These are phyloP conservation scores for Neohortaea acidophila DNA, from an alignment of 495 filamentous ascomycete genomes.

Conservation along the genomic window DNA sequence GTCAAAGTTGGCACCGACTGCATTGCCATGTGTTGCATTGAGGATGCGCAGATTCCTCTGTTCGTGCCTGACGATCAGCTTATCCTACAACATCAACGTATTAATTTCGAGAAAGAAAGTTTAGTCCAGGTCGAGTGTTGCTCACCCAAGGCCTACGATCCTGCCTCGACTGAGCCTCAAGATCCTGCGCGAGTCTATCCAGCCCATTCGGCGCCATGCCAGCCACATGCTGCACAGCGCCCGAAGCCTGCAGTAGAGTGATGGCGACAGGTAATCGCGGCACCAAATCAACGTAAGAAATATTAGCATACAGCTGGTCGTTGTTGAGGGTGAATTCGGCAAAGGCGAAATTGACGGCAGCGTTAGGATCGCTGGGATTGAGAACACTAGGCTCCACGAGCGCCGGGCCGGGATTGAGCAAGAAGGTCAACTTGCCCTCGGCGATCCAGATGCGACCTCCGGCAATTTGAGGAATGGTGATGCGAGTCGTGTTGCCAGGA, in stretches of 20 bases:
- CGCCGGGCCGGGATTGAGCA: constrained; percentile 52
- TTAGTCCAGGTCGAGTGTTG: no score
- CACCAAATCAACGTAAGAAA: constrained; percentile 62
- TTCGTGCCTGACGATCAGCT: constrained; percentile 40
- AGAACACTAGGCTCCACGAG: constrained; percentile 57
- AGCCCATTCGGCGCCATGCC: constrained; percentile 46
- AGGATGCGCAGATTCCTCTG: constrained; percentile 45
- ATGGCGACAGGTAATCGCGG: constrained; percentile 46
- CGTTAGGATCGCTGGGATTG: constrained; percentile 51
- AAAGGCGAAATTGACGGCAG: constrained; percentile 50
- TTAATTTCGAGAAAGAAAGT: no score
- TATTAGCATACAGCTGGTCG: constrained; percentile 56
- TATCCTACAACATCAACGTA: no score
- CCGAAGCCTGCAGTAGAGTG: constrained; percentile 38
- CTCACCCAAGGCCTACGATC: constrained; percentile 53
- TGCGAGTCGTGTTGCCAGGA: constrained; percentile 40
- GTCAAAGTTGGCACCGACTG: constrained; percentile 39
- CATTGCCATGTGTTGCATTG: constrained; percentile 49
- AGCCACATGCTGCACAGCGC: constrained; percentile 38
- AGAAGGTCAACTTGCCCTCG: constrained; percentile 47
- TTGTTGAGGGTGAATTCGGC: constrained; percentile 60
- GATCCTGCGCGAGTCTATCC: constrained; percentile 35
- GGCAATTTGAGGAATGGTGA: constrained; percentile 45
- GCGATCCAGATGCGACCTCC: constrained; percentile 42
- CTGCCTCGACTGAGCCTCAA: constrained; percentile 35